Evolutionary conservation across 1,139 yeast genomes (phyloP).

Genomic region (Pichia sp.): DNA sequence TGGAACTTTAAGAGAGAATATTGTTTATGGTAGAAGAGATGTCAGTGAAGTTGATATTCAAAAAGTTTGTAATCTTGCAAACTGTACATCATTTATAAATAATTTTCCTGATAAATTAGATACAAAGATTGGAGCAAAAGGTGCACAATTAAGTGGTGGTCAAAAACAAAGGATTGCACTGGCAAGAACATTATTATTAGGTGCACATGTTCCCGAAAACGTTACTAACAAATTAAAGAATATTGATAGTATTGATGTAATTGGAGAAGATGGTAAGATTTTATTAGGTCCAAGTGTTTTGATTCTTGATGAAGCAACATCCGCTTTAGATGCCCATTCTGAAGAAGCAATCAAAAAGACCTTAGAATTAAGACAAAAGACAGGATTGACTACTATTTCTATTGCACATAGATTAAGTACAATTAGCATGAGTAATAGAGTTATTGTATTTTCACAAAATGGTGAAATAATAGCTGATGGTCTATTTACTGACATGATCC

Average conservation of each 20-base stretch:
- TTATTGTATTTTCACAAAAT: slow-evolving; percentile 65
- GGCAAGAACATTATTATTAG: slow-evolving; percentile 70
- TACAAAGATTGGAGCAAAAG: slow-evolving; percentile 80
- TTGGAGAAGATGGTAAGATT: slow-evolving; percentile 21
- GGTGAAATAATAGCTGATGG: slow-evolving; percentile 85
- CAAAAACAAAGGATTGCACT: slow-evolving; percentile 81
- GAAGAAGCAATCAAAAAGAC: slow-evolving; percentile 78
- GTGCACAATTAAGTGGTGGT: slow-evolving; percentile 84
- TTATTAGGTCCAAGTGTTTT: slow-evolving; percentile 54
- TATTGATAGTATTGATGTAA: slow-evolving; percentile 7
- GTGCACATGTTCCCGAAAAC: slow-evolving; percentile 18
- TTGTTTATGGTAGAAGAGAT: slow-evolving; percentile 63
- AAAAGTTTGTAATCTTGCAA: slow-evolving; percentile 70
- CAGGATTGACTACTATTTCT: slow-evolving; percentile 79
- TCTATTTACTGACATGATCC: slow-evolving; percentile 52
- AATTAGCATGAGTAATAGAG: slow-evolving; percentile 71
- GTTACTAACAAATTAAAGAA: slow-evolving; percentile 7
- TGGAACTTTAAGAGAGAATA: slow-evolving; percentile 82
- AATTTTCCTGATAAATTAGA: slow-evolving; percentile 80
- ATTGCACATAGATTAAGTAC: slow-evolving; percentile 90
- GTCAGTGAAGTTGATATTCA: slow-evolving; percentile 61
- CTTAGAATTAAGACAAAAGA: slow-evolving; percentile 44
- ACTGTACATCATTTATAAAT: slow-evolving; percentile 65
- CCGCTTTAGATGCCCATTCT: slow-evolving; percentile 74
- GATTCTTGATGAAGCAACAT: slow-evolving; percentile 76